Percentiles rank a stretch among this genome's conserved stretches.
Evolutionary conservation across 306 rosid species (phyloP).

Genomic region (Luffa aegyptiaca): DNA sequence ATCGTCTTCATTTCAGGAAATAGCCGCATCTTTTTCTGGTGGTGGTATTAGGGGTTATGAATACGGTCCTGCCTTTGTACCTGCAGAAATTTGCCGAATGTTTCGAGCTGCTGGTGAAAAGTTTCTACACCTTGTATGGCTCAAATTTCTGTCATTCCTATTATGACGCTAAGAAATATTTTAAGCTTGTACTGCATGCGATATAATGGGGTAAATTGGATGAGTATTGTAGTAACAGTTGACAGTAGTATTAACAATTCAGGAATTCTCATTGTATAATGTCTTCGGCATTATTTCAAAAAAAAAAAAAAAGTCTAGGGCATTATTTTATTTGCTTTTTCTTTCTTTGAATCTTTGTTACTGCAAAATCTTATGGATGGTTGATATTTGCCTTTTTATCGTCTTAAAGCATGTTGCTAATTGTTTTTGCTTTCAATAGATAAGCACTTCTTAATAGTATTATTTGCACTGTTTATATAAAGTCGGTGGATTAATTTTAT

Average conservation of each 20-base stretch:
- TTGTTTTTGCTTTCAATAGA: constrained; percentile 1
- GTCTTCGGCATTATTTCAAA: neutral
- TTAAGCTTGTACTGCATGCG: neutral
- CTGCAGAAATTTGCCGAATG: constrained; percentile 71
- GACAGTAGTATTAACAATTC: neutral
- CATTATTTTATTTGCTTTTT: neutral
- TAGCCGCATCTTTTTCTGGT: constrained; percentile 78
- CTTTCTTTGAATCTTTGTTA: neutral
- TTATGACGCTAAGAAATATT: neutral
- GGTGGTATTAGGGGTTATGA: constrained; percentile 71
- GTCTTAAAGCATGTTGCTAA: neutral
- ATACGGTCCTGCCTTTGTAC: constrained; percentile 75
- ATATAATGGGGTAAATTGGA: neutral
- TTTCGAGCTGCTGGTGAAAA: constrained; percentile 76
- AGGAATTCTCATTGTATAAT: neutral
- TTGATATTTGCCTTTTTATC: neutral
- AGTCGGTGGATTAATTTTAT: neutral
- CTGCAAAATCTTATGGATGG: neutral
- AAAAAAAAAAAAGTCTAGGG: neutral
- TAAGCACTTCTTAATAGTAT: neutral
- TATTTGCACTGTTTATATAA: no score
- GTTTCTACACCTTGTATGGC: constrained; percentile 67
- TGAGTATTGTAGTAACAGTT: neutral
- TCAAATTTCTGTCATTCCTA: constrained; percentile 9
- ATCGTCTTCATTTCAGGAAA: constrained; percentile 49